Percentiles rank a stretch among this genome's conserved stretches.
Evolutionary conservation across 2,329 filamentous ascomycete genomes (phyloP).

Genomic region (Hypoxylon sp.): DNA sequence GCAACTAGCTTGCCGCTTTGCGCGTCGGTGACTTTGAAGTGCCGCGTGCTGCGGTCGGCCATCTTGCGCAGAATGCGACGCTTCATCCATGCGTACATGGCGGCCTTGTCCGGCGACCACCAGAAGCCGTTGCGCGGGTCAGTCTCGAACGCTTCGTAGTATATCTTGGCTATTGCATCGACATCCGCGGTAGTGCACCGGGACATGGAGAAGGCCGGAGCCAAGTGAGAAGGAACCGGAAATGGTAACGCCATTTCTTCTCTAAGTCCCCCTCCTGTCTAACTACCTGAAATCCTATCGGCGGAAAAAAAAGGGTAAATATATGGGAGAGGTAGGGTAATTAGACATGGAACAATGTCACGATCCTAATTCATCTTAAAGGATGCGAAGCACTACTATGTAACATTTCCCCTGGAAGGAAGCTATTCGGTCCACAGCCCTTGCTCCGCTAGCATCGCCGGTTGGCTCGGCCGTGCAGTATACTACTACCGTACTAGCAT

Average conservation of each 20-base stretch:
- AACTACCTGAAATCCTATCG: not conserved
- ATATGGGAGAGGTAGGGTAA: not conserved
- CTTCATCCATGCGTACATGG: constrained; percentile 50
- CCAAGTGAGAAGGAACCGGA: constrained; percentile 40
- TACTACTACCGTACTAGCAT: not conserved
- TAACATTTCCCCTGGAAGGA: constrained; percentile 11
- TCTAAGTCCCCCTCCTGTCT: not conserved
- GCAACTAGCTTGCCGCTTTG: constrained; percentile 49
- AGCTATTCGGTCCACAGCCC: constrained; percentile 9
- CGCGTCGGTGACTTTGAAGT: constrained; percentile 53
- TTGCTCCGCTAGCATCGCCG: constrained; percentile 2
- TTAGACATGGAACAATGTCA: not conserved
- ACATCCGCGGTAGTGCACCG: constrained; percentile 48
- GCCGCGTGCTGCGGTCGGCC: constrained; percentile 45
- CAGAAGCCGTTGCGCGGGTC: constrained; percentile 48
- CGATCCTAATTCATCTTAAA: not conserved
- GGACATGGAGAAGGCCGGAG: constrained; percentile 46
- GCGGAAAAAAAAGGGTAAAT: too few species aligned
- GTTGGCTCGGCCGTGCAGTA: not conserved
- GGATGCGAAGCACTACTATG: not conserved
- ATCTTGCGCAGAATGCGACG: constrained; percentile 48
- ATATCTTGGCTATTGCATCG: constrained; percentile 47
- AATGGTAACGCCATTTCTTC: constrained; percentile 49
- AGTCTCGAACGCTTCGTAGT: constrained; percentile 46
- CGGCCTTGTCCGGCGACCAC: constrained; percentile 46